Evolutionary conservation across 257 asterid genomes (phyloP).

Genomic region (Parsonsia alboflavescens): DNA sequence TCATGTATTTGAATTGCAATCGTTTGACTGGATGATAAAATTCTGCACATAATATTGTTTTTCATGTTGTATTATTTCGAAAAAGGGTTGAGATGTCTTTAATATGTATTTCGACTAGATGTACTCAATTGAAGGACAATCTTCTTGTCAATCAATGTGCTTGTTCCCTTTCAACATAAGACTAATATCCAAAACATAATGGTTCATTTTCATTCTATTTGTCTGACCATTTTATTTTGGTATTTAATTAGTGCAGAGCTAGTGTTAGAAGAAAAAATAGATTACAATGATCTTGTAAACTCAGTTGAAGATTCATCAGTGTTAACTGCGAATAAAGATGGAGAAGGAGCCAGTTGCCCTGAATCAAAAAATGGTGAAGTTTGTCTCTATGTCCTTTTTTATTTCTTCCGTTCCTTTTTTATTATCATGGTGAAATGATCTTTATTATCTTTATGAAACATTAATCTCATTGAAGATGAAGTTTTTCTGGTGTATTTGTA

Average conservation of each 20-base stretch:
- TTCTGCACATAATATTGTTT: neutral
- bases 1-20: no score
- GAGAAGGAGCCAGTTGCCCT: slow-evolving; percentile 23
- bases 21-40: no score
- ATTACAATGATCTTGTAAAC: slow-evolving; percentile 81
- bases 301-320: slow-evolving; percentile 37
- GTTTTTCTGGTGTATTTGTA: neutral
- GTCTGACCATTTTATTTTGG: slow-evolving; percentile 17
- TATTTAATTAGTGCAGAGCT: slow-evolving; percentile 69
- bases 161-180: neutral
- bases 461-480: neutral
- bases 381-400: slow-evolving; percentile 7
- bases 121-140: neutral
- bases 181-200: neutral
- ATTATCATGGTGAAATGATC: neutral
- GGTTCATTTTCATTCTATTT: neutral
- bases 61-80: neutral
- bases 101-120: neutral
- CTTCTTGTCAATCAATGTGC: neutral
- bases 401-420: neutral
- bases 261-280: slow-evolving; percentile 66
- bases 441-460: neutral
- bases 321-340: slow-evolving; percentile 28
- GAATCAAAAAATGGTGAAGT: slow-evolving; percentile 40
- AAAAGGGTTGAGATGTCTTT: neutral